A percentile compares a stretch with the other conserved stretches of the same genome.
Evolutionary conservation across 495 filamentous ascomycete species (phyloP).

Genomic region (Podospora pseudocomata): DNA sequence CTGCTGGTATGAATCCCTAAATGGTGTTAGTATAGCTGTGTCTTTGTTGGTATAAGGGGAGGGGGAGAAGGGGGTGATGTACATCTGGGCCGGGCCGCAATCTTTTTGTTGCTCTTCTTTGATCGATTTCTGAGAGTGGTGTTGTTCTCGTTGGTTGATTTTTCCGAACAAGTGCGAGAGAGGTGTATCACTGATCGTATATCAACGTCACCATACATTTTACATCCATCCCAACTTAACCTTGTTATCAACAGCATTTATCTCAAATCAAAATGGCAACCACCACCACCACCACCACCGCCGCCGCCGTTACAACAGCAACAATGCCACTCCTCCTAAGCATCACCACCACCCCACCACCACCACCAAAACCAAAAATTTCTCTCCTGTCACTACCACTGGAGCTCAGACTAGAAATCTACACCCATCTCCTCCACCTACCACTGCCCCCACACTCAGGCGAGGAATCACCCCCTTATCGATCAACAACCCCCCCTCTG

Average conservation of each 20-base stretch:
- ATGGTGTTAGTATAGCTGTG: too few relatives aligned
- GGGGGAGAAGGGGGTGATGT: too few relatives aligned
- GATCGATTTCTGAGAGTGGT: not conserved
- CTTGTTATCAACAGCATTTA: not conserved
- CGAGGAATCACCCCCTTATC: constrained; percentile 8
- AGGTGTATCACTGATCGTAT: not conserved
- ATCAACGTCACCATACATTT: not conserved
- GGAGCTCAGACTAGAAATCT: constrained; percentile 51
- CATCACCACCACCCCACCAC: constrained; percentile 7
- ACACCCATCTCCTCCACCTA: constrained; percentile 42
- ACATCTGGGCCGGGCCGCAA: too few relatives aligned
- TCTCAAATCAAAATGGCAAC: not conserved
- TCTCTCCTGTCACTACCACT: constrained; percentile 45
- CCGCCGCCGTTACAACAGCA: not conserved
- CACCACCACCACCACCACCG: not conserved
- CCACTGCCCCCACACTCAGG: constrained; percentile 18
- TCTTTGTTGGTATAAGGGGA: too few relatives aligned
- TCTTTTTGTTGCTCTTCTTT: too few relatives aligned
- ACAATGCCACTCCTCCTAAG: not conserved
- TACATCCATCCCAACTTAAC: not conserved
- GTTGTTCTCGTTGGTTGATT: not conserved
- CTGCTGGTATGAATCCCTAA: too few relatives aligned
- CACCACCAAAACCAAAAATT: constrained; percentile 10
- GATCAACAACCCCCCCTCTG: constrained; percentile 1
- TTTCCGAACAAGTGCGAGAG: not conserved